Base-by-base conservation (phyloP, 2,329 filamentous ascomycete species). In the Ascocoryne sarcoides region DNA sequence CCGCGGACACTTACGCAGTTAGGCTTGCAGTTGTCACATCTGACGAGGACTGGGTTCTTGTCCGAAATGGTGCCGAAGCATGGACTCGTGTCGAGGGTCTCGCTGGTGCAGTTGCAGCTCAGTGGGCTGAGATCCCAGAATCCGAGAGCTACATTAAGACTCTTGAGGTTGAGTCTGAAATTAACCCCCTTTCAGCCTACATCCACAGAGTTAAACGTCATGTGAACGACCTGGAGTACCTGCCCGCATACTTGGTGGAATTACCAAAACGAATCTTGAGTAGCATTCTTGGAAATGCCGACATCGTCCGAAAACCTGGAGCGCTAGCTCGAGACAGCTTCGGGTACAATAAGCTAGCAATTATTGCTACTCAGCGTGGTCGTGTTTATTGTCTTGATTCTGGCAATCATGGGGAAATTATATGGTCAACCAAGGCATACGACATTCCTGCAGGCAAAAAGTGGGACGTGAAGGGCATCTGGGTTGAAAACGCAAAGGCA, bases 21-120 rank as follows among this genome's bases (percentile, higher is more conserved):
- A 75, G 92, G 40, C 79, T 82, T 20, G 89, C 87, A 2, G 67
- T 84, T 15, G 69, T 86, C 4, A 76, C 72, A 54, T 76, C 63
- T 60, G 76, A 62, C 1, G 73, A 81, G 16, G 84, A 95, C 54
- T 95, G 89, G 86, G 68, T 82, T 17, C 68, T 96, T 37, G 69
- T 95, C 32, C 81, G 84, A 42, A 94, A 95, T 57, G 88, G 89
- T 10, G 82, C 83, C 42, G 56, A 78, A 5, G 77, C 76, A 29
- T 98, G 92, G 92, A 74, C 74, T 32, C 78, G 92, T 17, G 76
- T 79, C 7, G 92, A 98, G 62, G 83, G 84, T 4, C 66, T 98
- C 37, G 80, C 82, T n/a, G 81, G 80, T 32, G 79, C 78, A n/a
- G 71, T 86, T 18, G 80, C 85, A 39, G 89, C 87, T 28, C 76